Evolutionary conservation across 805 yeast species (phyloP), one percentile per base, ranked within the genome.

Genomic region (Pichia deserticola): DNA sequence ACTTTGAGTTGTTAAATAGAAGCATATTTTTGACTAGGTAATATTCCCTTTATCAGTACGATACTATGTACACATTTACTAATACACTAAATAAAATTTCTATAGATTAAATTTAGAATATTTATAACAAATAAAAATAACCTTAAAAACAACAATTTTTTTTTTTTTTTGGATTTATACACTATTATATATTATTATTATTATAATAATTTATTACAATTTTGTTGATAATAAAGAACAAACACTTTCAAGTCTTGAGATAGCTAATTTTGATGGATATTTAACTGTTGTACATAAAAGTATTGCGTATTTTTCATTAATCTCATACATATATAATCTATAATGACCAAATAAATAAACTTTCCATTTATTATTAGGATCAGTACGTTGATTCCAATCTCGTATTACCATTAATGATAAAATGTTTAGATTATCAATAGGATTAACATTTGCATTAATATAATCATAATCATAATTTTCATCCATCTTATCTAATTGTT

Each of bases 191-290:
- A 20, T 20, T 20, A 20, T 20, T 20, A 20, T 20, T 30, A 30
- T 30, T 3, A 7, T 30, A 30, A n/a, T 9, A 6, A 7, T 5
- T 7, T 10, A 40, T 36, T 36, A 35, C 15, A 43, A 35, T 29
- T 43, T 48, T 2, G 39, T 36, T 4, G 37, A 32, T 2, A 56
- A 39, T 20, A 40, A 35, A 12, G 36, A 37, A 34, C 52, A 50
- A 7, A 58, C 40, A 11, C 45, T 47, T 6, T 54, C 60, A 35
- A 67, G 45, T 43, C 57, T 61, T 37, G 56, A 57, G 33, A 65
- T 42, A 13, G 67, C 65, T 33, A 67, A 49, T 25, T 60, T 62
- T 47, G 61, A 57, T 1, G 71, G 69, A 44, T 64, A 66, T 5
- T 51, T 43, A 6, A 44, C 25, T 15, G 57, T 61, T 37, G 65